Percentiles rank a stretch among this genome's conserved stretches.
Conservation (phyloP, 805 yeast species). For the Hanseniaspora hatyaiensis region DNA sequence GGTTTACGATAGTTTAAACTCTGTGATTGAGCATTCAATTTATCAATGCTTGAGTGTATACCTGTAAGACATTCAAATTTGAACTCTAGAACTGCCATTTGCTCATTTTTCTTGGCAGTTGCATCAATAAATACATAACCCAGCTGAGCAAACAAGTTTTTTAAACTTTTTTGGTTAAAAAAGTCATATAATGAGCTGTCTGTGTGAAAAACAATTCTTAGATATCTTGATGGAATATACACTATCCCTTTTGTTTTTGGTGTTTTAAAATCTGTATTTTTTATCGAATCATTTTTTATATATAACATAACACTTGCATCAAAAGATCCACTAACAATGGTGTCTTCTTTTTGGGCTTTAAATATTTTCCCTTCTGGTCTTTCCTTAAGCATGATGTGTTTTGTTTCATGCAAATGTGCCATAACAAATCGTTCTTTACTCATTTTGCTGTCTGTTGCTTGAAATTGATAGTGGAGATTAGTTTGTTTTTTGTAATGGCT, state of each 20-base stretch:
- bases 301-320: background rate
- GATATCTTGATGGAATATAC: conserved; percentile 2
- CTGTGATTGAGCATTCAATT: background rate
- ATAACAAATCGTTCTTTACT: background rate
- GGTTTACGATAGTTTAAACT: background rate
- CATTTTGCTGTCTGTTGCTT: background rate
- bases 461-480: no score
- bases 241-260: background rate
- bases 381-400: background rate
- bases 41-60: background rate
- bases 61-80: conserved; percentile 7
- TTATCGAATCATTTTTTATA: background rate
- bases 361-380: background rate
- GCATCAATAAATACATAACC: background rate
- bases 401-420: background rate
- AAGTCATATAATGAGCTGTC: background rate
- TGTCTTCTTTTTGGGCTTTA: background rate
- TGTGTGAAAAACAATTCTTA: background rate
- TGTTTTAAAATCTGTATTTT: background rate
- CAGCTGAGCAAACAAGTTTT: background rate
- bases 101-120: background rate
- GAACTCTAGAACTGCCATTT: background rate
- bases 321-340: background rate
- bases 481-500: no score
- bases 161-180: background rate